These are phyloP conservation scores for Aristolochia contorta DNA, from an alignment of 164 flowering plant genomes.

Conservation along the genomic window DNA sequence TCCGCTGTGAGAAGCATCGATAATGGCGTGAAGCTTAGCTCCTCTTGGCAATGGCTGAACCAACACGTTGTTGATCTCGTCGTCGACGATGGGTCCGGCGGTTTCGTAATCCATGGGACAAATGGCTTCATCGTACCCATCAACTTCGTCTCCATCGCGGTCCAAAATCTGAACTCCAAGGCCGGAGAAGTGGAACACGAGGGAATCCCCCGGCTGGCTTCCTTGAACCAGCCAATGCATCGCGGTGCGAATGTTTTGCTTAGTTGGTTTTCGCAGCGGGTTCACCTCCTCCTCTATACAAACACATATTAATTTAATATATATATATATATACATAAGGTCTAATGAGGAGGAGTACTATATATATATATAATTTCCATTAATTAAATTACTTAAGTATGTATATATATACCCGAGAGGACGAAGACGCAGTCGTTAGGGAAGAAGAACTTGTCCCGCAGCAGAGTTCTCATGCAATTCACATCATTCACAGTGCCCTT, in stretches of 20 bases:
- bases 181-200: constrained; percentile 83
- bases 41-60: constrained; percentile 62
- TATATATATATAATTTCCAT: no score
- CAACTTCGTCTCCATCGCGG: constrained; percentile 46
- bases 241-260: constrained; percentile 43
- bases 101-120: constrained; percentile 65
- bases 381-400: no score
- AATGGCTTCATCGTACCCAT: constrained; percentile 66
- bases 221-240: constrained; percentile 59
- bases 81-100: constrained; percentile 55
- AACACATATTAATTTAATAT: no score
- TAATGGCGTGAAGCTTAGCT: constrained; percentile 62
- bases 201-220: constrained; percentile 59
- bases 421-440: constrained; percentile 41
- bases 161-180: constrained; percentile 46
- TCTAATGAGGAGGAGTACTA: no score
- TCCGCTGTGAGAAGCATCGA: constrained; percentile 70
- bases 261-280: constrained; percentile 46
- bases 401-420: constrained; percentile 46
- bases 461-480: constrained; percentile 35
- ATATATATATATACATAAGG: no score
- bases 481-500: constrained; percentile 46
- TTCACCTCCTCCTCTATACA: constrained; percentile 50
- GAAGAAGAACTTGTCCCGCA: constrained; percentile 26
- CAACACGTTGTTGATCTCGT: constrained; percentile 59